Conservation (phyloP, 106 monocot genomes). For the Platanthera guangdongensis region DNA sequence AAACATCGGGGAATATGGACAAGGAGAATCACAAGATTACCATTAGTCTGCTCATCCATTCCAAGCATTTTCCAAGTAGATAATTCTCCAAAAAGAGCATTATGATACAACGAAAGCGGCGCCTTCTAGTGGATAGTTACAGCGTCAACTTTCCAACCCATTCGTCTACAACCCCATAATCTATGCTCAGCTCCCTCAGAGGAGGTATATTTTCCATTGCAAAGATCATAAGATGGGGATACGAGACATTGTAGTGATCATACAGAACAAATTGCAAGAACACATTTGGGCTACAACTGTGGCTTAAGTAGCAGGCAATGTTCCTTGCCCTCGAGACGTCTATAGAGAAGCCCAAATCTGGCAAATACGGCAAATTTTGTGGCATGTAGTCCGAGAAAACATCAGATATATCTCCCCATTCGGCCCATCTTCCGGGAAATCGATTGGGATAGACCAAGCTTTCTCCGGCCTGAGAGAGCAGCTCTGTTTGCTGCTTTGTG, state of each 20-base stretch:
- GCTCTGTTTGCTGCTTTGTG: conserved; percentile 55
- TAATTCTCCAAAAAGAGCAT: conserved; percentile 8
- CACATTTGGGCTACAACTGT: conserved; percentile 81
- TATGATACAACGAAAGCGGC: background rate
- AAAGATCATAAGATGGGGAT: conserved; percentile 91
- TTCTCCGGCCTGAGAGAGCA: conserved; percentile 37
- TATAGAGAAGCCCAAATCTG: conserved; percentile 48
- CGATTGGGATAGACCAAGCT: conserved; percentile 59
- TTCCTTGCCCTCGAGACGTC: conserved; percentile 83
- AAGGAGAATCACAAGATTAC: conserved; percentile 1
- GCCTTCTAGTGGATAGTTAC: conserved; percentile 9
- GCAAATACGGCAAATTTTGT: conserved; percentile 28
- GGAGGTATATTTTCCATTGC: conserved; percentile 93
- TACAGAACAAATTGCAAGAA: conserved; percentile 85
- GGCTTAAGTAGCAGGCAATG: conserved; percentile 88
- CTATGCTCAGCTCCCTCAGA: conserved; percentile 84
- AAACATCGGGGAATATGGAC: conserved; percentile 1
- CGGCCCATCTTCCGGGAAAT: conserved; percentile 74
- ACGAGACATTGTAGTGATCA: conserved; percentile 62
- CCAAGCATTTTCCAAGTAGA: conserved; percentile 10
- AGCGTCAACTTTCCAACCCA: conserved; percentile 45
- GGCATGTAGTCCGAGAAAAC: conserved; percentile 46
- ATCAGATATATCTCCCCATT: conserved; percentile 89
- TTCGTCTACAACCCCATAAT: conserved; percentile 82
- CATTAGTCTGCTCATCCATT: conserved; percentile 3